Percentiles rank a stretch among this genome's conserved stretches.
phyloP scores from a whole-genome alignment of 202 grass and related monocot species.

The Setaria italica region DNA sequence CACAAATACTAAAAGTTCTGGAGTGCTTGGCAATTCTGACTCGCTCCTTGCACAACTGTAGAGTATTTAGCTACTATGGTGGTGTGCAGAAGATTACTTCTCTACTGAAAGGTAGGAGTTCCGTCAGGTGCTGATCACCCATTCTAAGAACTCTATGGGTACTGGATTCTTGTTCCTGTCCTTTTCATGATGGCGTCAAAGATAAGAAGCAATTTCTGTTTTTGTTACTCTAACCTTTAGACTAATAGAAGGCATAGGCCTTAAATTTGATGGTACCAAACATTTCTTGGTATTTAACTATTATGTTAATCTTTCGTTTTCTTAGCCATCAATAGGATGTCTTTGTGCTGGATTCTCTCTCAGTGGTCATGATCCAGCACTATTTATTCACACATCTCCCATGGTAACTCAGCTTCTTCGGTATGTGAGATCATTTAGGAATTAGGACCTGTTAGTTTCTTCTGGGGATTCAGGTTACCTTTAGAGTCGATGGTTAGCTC shows the following conservation, averaged over 20 bases:
- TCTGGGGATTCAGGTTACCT: too few relatives aligned
- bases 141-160: not conserved
- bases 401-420: too few relatives aligned
- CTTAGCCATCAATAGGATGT: not conserved
- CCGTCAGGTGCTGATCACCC: not conserved
- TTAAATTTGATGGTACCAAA: not conserved
- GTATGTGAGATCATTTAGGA: too few relatives aligned
- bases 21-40: constrained; percentile 81
- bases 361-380: too few relatives aligned
- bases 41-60: constrained; percentile 86
- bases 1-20: constrained; percentile 69
- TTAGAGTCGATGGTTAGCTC: too few relatives aligned
- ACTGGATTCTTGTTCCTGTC: not conserved
- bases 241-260: not conserved
- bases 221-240: not conserved
- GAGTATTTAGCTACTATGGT: constrained; percentile 95
- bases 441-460: too few relatives aligned
- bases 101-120: constrained; percentile 81
- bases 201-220: not conserved
- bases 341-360: too few relatives aligned
- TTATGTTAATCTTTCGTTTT: not conserved
- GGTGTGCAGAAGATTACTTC: constrained; percentile 82
- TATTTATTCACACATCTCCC: too few relatives aligned
- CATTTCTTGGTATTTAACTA: not conserved
- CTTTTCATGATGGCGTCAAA: not conserved